Evolutionary conservation across 1,284 basidiomycete species (phyloP), one percentile per base, ranked within the genome.

Genomic region (Ceratobasidium sp.): DNA sequence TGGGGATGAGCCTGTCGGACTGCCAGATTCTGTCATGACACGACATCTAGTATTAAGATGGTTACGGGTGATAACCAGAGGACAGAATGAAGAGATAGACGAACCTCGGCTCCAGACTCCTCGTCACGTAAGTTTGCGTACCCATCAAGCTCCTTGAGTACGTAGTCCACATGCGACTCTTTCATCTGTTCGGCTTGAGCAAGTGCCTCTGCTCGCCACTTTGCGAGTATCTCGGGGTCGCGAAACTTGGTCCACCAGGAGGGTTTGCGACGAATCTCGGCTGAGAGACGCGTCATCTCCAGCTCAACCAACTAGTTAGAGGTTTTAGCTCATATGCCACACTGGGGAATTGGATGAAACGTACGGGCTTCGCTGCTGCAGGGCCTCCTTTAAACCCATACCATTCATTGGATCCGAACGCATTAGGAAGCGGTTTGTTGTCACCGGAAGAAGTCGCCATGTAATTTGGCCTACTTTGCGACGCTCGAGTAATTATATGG

Each of bases 101-200:
- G n/a, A n/a, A n/a, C n/a, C n/a, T n/a, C n/a, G n/a, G n/a, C n/a
- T n/a, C n/a, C n/a, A n/a, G n/a, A n/a, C n/a, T n/a, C n/a, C n/a
- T n/a, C n/a, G n/a, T n/a, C n/a, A n/a, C n/a, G n/a, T n/a, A n/a
- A n/a, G n/a, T 76, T 72, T 45, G 78, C 80, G 73, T 85, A 86
- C 1, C 84, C 83, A 7, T 71, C 74, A 3, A 86, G 76, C 73
- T 86, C 85, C 60, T 83, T 82, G 4, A 86, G 73, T 32, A 85
- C 80, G 76, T 85, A 85, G 10, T 80, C 70, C 65, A 82, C 83
- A 78, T 85, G 84, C 58, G 75, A 77, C 17, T 72, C 72, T 17
- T 79, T 79, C n/a, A 85, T 75, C 17, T 73, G 68, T 2, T 82
- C 75, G 3, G 69, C 62, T n/a, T 76, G 75, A 2, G 73, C 69